These are phyloP conservation scores for Lepraria neglecta DNA, from an alignment of 495 filamentous ascomycete genomes.

Conservation along the genomic window DNA sequence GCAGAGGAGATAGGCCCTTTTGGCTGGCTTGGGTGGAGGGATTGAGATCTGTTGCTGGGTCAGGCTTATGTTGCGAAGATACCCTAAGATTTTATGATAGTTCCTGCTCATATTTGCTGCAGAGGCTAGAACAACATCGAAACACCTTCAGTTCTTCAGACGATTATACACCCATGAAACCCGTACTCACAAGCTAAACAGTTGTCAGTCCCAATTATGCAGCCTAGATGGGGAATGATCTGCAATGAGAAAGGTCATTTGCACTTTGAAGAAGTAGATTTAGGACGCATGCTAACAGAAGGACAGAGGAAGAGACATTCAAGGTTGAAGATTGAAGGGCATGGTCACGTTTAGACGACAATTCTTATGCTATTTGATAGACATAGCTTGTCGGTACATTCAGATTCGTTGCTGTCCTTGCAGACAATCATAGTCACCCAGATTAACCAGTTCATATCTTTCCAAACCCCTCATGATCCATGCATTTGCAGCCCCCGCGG, in stretches of 20 bases:
- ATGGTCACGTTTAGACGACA: not conserved
- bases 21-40: too few species aligned
- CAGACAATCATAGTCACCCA: not conserved
- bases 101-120: not conserved
- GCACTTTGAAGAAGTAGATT: too few species aligned
- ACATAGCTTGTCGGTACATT: not conserved
- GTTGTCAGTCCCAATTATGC: too few species aligned
- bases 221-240: too few species aligned
- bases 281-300: not conserved
- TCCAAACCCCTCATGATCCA: not conserved
- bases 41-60: not conserved
- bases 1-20: not conserved
- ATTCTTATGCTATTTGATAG: not conserved
- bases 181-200: too few species aligned
- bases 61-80: not conserved
- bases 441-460: too few species aligned
- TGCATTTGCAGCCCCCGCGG: not conserved
- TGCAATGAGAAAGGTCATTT: not conserved
- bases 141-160: too few species aligned
- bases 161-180: too few species aligned
- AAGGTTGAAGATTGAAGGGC: too few species aligned
- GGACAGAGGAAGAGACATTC: not conserved
- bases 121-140: too few species aligned
- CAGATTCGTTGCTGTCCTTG: not conserved
- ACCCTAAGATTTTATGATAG: not conserved